Conservation (phyloP, 164 flowering plant species). For the Buxus sempervirens region DNA sequence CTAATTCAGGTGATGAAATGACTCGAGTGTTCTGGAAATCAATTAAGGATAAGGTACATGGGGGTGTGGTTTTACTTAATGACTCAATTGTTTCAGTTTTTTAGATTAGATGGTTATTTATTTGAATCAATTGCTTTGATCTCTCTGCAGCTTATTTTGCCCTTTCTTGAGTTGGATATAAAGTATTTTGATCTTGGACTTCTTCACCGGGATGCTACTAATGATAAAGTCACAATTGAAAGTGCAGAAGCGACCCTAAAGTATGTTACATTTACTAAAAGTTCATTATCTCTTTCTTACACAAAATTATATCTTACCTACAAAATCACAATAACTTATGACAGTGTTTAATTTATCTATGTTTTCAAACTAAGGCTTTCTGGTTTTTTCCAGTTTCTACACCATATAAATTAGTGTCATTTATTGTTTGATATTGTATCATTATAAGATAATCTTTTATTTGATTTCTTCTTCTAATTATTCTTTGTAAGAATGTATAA, state of each 20-base stretch:
- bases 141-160: constrained; percentile 73
- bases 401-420: no score
- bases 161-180: constrained; percentile 88
- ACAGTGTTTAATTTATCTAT: no score
- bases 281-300: no score
- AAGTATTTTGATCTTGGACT: constrained; percentile 96
- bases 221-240: constrained; percentile 93
- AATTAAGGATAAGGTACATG: constrained; percentile 83
- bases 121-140: constrained; percentile 6
- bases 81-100: no score
- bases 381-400: no score
- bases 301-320: no score
- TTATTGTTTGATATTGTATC: no score
- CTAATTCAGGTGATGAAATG: constrained; percentile 87
- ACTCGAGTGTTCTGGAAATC: constrained; percentile 85
- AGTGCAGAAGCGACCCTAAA: constrained; percentile 98
- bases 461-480: no score
- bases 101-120: not conserved
- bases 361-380: no score
- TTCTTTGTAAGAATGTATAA: no score
- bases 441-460: no score
- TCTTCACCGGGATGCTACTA: constrained; percentile 87
- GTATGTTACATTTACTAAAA: constrained; percentile 36
- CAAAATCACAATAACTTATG: no score
- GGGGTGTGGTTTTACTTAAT: not conserved